These are phyloP conservation scores for Phaffia australis DNA, from an alignment of 768 basidiomycete species.

Conservation along the genomic window DNA sequence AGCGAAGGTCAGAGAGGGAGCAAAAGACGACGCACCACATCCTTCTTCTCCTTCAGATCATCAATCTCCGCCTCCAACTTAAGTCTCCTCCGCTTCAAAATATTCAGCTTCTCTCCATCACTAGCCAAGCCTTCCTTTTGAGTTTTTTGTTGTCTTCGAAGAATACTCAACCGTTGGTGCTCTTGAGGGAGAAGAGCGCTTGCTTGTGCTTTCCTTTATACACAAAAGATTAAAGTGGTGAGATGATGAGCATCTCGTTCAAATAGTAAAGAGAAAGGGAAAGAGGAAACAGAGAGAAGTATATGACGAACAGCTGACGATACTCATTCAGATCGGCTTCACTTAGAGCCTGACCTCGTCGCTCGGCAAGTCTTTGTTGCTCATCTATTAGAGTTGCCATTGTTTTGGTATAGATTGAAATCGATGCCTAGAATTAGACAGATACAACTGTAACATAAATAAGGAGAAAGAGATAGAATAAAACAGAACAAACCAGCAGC, in stretches of 20 bases:
- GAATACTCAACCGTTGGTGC: conserved; percentile 69
- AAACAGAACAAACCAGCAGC: conserved; percentile 57
- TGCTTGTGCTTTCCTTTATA: conserved; percentile 61
- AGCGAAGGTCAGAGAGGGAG: background rate
- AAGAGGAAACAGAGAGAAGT: background rate
- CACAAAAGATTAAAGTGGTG: background rate
- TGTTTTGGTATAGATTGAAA: background rate
- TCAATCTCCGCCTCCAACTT: conserved; percentile 39
- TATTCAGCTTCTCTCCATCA: conserved; percentile 54
- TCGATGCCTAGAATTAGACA: background rate
- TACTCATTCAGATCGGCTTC: conserved; percentile 83
- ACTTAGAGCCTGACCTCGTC: conserved; percentile 61
- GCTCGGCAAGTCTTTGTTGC: conserved; percentile 56
- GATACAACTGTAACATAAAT: conserved; percentile 6
- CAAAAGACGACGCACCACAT: conserved; percentile 45
- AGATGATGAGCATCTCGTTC: background rate
- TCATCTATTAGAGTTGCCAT: conserved; percentile 48
- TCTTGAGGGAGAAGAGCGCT: conserved; percentile 72
- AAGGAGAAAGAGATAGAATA: background rate
- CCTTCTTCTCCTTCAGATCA: conserved; percentile 43
- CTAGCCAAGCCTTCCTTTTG: conserved; percentile 20
- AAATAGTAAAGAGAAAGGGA: background rate
- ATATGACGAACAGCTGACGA: conserved; percentile 53
- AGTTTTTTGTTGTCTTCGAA: conserved; percentile 73
- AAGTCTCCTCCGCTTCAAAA: conserved; percentile 50